phyloP scores from a whole-genome alignment of 176 grass and related monocot genomes.

The Raddia guianensis region DNA sequence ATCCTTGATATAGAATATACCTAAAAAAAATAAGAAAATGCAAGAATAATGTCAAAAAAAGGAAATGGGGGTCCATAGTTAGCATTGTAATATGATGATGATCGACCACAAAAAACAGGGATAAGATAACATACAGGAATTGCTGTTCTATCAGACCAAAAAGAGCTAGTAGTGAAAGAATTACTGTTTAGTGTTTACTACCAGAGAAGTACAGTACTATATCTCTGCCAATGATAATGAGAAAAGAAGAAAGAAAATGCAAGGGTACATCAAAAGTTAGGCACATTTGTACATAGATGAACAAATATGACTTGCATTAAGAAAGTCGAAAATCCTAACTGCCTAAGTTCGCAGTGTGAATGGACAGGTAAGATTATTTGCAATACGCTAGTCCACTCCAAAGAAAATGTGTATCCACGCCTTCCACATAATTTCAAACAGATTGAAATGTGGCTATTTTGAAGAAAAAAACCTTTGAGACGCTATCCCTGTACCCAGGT shows the following conservation, averaged over 20 bases:
- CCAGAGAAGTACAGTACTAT: neutral
- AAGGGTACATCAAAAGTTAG: neutral
- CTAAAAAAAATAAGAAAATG: constrained; percentile 44
- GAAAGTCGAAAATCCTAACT: neutral
- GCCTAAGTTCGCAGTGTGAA: neutral
- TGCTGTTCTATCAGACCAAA: neutral
- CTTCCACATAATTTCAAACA: neutral
- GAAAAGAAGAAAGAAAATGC: neutral
- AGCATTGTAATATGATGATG: constrained; percentile 15
- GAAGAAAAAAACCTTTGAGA: neutral
- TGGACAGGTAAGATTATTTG: neutral
- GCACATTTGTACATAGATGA: neutral
- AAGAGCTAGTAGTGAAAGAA: neutral
- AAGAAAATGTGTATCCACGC: constrained; percentile 19
- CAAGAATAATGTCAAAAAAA: constrained; percentile 25
- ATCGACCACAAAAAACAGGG: constrained; percentile 20
- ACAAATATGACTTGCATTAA: neutral
- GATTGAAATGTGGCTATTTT: neutral
- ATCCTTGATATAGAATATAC: constrained; percentile 73
- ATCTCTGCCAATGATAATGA: neutral
- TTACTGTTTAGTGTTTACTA: neutral
- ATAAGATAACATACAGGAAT: neutral
- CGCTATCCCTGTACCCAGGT: neutral
- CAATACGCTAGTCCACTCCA: neutral
- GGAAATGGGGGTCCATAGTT: neutral